A percentile compares a stretch with the other conserved stretches of the same genome.
Evolutionary conservation across 1,284 basidiomycete genomes (phyloP).

Genomic region (Trichosporon sp.): DNA sequence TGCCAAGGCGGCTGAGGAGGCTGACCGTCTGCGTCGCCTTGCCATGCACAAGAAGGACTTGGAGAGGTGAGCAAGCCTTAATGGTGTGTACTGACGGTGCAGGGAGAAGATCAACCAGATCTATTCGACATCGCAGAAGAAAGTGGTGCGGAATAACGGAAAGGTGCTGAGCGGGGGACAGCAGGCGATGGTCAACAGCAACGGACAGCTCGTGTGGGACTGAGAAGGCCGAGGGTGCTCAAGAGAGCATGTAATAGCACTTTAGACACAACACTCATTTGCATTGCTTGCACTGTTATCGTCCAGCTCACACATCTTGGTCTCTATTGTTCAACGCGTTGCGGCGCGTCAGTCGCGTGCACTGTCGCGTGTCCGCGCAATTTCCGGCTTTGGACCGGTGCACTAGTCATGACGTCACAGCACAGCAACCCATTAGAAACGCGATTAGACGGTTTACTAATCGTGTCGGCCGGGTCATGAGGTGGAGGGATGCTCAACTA

Average conservation of each 20-base stretch:
- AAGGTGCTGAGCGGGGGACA: constrained; percentile 19
- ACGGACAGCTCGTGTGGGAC: constrained; percentile 45
- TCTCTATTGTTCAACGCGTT: background rate
- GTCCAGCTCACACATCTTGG: no score
- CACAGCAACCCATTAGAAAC: background rate
- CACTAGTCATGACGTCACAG: background rate
- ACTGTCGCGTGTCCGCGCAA: background rate
- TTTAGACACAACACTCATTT: background rate
- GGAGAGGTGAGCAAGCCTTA: constrained; percentile 31
- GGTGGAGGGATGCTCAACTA: background rate
- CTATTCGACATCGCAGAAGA: constrained; percentile 28
- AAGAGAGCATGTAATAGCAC: background rate
- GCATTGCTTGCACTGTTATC: background rate
- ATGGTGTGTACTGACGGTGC: background rate
- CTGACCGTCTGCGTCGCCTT: constrained; percentile 35
- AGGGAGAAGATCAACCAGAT: constrained; percentile 44
- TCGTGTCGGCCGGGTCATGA: background rate
- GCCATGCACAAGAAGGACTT: constrained; percentile 39
- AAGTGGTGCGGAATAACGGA: constrained; percentile 24
- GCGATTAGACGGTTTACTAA: background rate
- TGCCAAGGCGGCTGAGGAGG: constrained; percentile 38
- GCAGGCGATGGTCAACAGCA: constrained; percentile 29
- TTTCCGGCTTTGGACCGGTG: background rate
- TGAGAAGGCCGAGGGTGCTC: constrained; percentile 5
- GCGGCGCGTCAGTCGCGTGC: background rate